Conservation (phyloP, 2,329 filamentous ascomycete genomes). For the Chrysoporthe cubensis region DNA sequence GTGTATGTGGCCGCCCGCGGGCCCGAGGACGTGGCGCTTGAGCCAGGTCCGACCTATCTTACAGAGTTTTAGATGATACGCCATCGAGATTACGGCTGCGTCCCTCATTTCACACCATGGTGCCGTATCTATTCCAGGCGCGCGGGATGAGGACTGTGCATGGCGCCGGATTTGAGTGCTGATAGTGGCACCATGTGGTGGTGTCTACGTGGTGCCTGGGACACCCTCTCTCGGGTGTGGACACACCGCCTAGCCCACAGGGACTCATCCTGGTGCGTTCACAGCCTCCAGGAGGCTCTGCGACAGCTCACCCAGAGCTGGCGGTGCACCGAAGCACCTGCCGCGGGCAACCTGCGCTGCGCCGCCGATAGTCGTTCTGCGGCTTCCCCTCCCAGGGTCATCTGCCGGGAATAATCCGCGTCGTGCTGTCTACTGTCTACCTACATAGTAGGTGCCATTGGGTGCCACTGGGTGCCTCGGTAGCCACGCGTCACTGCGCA, state of each 20-base stretch:
- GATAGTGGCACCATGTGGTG: neutral
- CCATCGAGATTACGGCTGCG: constrained; percentile 10
- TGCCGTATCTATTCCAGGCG: neutral
- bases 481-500: neutral
- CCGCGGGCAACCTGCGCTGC: neutral
- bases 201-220: neutral
- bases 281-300: neutral
- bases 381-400: neutral
- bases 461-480: no score
- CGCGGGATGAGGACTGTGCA: neutral
- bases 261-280: neutral
- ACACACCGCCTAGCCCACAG: neutral
- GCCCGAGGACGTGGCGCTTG: neutral
- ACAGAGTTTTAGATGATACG: constrained; percentile 2
- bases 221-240: neutral
- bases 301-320: neutral
- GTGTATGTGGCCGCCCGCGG: neutral
- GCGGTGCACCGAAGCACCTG: neutral
- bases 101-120: constrained; percentile 1
- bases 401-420: neutral
- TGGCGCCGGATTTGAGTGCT: neutral
- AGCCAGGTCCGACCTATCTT: neutral
- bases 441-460: no score
- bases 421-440: neutral
- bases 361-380: neutral